Conservation (phyloP, 495 filamentous ascomycete species). For the Talaromyces borbonicus region DNA sequence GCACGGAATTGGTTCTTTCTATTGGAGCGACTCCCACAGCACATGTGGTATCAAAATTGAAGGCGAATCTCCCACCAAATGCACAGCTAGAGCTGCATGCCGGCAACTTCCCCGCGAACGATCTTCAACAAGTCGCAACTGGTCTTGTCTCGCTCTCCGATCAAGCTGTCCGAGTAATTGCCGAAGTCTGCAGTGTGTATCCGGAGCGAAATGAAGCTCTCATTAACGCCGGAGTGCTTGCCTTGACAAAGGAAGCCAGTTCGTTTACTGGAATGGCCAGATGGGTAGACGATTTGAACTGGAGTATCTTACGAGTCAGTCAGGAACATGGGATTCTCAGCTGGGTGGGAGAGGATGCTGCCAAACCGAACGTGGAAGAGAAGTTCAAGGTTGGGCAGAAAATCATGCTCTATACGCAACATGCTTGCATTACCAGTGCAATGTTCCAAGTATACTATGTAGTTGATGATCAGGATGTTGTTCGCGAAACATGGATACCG, state of each 20-base stretch:
- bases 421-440: slow-evolving; percentile 25
- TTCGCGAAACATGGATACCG: slow-evolving; percentile 22
- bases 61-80: slow-evolving; percentile 11
- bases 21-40: slow-evolving; percentile 28
- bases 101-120: slow-evolving; percentile 18
- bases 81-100: slow-evolving; percentile 25
- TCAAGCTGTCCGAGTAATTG: slow-evolving; percentile 15
- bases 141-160: slow-evolving; percentile 11
- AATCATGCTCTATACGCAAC: slow-evolving; percentile 19
- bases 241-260: slow-evolving; percentile 17
- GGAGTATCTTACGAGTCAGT: slow-evolving; percentile 52
- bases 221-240: slow-evolving; percentile 16
- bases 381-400: slow-evolving; percentile 20
- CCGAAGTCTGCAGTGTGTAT: slow-evolving; percentile 19
- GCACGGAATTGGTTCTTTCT: slow-evolving; percentile 17
- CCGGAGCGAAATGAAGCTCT: slow-evolving; percentile 21
- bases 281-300: slow-evolving; percentile 28
- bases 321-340: slow-evolving; percentile 59
- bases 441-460: slow-evolving; percentile 19
- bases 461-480: slow-evolving; percentile 18
- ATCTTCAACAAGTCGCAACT: slow-evolving; percentile 19
- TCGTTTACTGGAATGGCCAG: slow-evolving; percentile 14
- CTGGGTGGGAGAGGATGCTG: slow-evolving; percentile 7
- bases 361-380: slow-evolving; percentile 9
- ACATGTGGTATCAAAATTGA: slow-evolving; percentile 20